Evolutionary conservation across 257 asterid genomes (phyloP), one percentile per base, ranked within the genome.

Genomic region (Nyctanthes arbortristis): DNA sequence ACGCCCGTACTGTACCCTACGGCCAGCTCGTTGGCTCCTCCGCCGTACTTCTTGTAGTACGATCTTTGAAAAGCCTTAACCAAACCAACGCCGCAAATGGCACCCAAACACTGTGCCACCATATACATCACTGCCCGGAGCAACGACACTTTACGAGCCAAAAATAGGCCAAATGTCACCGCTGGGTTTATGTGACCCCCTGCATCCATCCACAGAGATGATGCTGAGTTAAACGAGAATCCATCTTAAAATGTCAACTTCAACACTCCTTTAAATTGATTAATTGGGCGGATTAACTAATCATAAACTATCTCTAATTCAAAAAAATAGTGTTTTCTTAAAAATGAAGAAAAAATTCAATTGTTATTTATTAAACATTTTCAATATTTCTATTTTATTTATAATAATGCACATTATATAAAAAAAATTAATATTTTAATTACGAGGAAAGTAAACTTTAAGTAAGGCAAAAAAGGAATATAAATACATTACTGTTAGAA

Each of bases 121-220:
- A 86, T 84, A 75, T 88, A 88, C 86, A 77, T 67, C 71, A 88
- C 80, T n/a, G 92, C 96, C 76, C 90, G 65, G 52, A 79, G 67
- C 63, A 86, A 52, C 22, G 96, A 88, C 79, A 88, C 90, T 54
- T 88, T 88, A 4, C 96, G 83, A 39, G 89, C 92, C 87, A 88
- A 34, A 4, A 88, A 71, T 5, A 86, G 86, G 80, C 96, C 96
- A 39, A 86, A 86, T 0, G 96, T 88, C 85, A 88, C 96, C 0
- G 96, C 92, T 20, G 96, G 96, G 68, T 88, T 88, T 1, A 88
- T 86, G 75, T 88, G 96, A 0, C 96, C 96, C 1, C 96, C 92
- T 86, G 37, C 66, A 72, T 0, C 13, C 14, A 29, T n/a, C n/a
- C 20, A 72, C 20, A 40, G n/a, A 40, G n/a, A n/a, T n/a, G n/a